phyloP scores from a whole-genome alignment of 805 yeast species.

The Yarrowia keelungensis region DNA sequence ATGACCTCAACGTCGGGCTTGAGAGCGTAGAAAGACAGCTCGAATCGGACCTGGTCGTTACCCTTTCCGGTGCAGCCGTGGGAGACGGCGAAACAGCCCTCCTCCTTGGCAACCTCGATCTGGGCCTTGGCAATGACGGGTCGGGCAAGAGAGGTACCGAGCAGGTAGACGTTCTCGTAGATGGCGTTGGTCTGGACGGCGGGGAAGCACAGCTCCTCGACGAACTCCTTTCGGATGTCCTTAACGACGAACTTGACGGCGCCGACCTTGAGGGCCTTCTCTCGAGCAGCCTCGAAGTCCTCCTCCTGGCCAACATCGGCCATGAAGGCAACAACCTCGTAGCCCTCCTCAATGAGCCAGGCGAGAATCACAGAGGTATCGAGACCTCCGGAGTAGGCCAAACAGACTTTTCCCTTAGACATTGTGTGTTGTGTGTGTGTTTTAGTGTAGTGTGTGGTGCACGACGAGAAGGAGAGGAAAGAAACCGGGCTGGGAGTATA shows the following conservation, averaged over 20 bases:
- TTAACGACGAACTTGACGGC: slow-evolving; percentile 94
- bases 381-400: slow-evolving; percentile 98
- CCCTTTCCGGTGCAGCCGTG: slow-evolving; percentile 99
- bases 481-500: slow-evolving; percentile 17
- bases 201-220: slow-evolving; percentile 90
- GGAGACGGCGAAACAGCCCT: slow-evolving; percentile 97
- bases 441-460: slow-evolving; percentile 1
- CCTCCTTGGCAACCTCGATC: slow-evolving; percentile 93
- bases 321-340: slow-evolving; percentile 97
- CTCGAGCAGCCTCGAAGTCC: slow-evolving; percentile 96
- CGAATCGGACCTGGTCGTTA: slow-evolving; percentile 98
- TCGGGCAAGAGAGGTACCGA: slow-evolving; percentile 98
- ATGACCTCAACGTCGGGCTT: slow-evolving; percentile 96
- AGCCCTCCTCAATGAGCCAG: slow-evolving; percentile 97
- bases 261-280: slow-evolving; percentile 95
- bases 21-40: slow-evolving; percentile 94
- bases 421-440: slow-evolving; percentile 51
- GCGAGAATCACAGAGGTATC: slow-evolving; percentile 98
- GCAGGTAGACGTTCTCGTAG: slow-evolving; percentile 94
- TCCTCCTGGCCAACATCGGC: slow-evolving; percentile 99
- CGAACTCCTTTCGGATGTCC: slow-evolving; percentile 95
- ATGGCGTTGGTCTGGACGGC: slow-evolving; percentile 98
- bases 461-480: slow-evolving; percentile 1
- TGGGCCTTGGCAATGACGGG: slow-evolving; percentile 99
- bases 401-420: slow-evolving; percentile 99